Evolutionary conservation across 2,329 filamentous ascomycete genomes (phyloP).

Genomic region (Fusarium sp.): DNA sequence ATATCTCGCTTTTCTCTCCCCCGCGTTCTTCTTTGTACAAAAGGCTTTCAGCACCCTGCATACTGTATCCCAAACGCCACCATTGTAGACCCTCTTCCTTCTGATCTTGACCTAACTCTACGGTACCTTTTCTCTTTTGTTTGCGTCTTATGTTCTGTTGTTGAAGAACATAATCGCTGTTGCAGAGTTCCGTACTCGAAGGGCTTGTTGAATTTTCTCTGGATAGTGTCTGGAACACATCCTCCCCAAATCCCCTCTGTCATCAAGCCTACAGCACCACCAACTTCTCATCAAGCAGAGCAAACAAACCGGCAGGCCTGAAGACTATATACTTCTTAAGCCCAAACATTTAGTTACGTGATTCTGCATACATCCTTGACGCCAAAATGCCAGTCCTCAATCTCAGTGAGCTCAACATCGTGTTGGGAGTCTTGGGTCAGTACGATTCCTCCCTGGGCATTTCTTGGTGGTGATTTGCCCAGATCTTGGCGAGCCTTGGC

Average conservation of each 20-base stretch:
- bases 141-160: not conserved
- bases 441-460: not conserved
- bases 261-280: not conserved
- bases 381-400: conserved; percentile 48
- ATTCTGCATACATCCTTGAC: not conserved
- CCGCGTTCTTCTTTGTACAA: conserved; percentile 9
- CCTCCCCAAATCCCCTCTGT: not conserved
- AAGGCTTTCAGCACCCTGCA: conserved; percentile 18
- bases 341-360: not conserved
- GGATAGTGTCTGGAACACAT: not conserved
- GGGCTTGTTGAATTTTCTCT: not conserved
- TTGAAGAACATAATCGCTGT: not conserved
- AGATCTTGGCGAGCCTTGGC: conserved; percentile 14
- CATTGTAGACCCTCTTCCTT: not conserved
- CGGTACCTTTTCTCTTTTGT: not conserved
- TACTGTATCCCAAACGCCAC: not conserved
- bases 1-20: not conserved
- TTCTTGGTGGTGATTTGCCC: not conserved
- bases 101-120: not conserved
- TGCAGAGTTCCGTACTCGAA: not conserved
- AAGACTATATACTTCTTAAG: conserved; percentile 5
- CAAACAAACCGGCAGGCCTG: not conserved
- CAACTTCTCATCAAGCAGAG: no score
- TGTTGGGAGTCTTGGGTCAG: conserved; percentile 56
- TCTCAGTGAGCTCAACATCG: conserved; percentile 63